These are phyloP conservation scores for Chlorella variabilis DNA, from an alignment of 163 green algal species.

Conservation along the genomic window DNA sequence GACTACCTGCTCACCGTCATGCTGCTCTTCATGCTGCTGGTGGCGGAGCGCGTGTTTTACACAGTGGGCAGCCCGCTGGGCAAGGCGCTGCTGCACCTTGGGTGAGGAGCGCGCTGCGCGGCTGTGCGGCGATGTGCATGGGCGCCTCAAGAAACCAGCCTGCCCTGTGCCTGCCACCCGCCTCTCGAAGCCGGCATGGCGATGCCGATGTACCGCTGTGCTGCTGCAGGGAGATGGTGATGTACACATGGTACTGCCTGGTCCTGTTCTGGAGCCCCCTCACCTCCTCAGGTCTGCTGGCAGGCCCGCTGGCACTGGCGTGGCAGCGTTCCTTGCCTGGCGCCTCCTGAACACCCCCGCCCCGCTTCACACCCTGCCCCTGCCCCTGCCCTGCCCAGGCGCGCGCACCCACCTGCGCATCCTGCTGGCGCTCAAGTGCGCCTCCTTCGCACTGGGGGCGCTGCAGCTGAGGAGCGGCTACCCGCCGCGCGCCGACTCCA, in stretches of 20 bases:
- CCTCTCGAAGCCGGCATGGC: too few relatives aligned
- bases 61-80: slow-evolving; percentile 64
- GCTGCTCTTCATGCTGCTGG: slow-evolving; percentile 76
- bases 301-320: too few relatives aligned
- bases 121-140: not conserved
- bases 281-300: slow-evolving; percentile 15
- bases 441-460: slow-evolving; percentile 59
- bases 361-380: not conserved
- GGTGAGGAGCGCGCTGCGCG: not conserved
- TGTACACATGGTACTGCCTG: slow-evolving; percentile 61
- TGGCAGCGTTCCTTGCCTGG: too few relatives aligned
- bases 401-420: slow-evolving; percentile 63
- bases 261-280: slow-evolving; percentile 64
- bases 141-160: too few relatives aligned
- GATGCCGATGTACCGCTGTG: not conserved
- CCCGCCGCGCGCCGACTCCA: slow-evolving; percentile 59
- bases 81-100: slow-evolving; percentile 67
- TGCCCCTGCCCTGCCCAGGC: not conserved
- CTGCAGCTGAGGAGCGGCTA: slow-evolving; percentile 83
- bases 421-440: slow-evolving; percentile 69
- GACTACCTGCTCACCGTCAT: slow-evolving; percentile 81
- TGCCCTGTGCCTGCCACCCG: too few relatives aligned
- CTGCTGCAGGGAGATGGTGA: slow-evolving; percentile 51
- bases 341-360: not conserved
- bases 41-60: slow-evolving; percentile 75